Evolutionary conservation across 805 yeast species (phyloP).

Genomic region (Ogataea glucozyma): DNA sequence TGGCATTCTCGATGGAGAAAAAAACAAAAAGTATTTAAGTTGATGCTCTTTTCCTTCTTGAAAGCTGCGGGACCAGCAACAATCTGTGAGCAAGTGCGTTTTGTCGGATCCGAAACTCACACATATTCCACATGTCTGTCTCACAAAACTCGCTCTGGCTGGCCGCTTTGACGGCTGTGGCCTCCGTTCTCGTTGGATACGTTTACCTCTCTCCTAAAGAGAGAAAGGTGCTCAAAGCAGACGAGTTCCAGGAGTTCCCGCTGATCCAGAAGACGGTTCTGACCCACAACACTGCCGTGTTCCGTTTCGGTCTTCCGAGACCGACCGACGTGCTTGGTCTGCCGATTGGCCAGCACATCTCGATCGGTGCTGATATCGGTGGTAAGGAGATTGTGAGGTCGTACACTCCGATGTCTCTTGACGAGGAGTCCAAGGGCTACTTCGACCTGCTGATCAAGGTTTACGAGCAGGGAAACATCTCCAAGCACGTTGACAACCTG

Average conservation of each 20-base stretch:
- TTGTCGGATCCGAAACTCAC: neutral
- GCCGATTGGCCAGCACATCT: conserved; percentile 93
- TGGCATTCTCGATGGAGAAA: neutral
- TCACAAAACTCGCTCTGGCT: conserved; percentile 17
- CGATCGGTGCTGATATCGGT: conserved; percentile 70
- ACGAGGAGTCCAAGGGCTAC: conserved; percentile 69
- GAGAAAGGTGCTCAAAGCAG: conserved; percentile 60
- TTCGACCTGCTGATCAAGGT: conserved; percentile 86
- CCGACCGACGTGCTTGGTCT: conserved; percentile 76
- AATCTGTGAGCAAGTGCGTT: too few species aligned
- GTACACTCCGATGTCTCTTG: conserved; percentile 86
- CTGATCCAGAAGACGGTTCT: conserved; percentile 73
- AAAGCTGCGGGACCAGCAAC: too few species aligned
- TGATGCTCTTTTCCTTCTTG: too few species aligned
- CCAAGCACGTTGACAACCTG: conserved; percentile 69
- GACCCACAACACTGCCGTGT: conserved; percentile 78
- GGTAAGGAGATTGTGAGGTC: conserved; percentile 84
- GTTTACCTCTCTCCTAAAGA: conserved; percentile 23
- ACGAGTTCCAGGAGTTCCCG: conserved; percentile 75
- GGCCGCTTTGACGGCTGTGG: conserved; percentile 26
- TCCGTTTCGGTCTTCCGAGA: conserved; percentile 80
- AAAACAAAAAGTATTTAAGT: neutral
- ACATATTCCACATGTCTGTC: conserved; percentile 7
- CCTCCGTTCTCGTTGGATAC: conserved; percentile 23
- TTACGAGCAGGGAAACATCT: conserved; percentile 82